Evolutionary conservation across 2,329 filamentous ascomycete species (phyloP), one percentile per base, ranked within the genome.

Genomic region (Ophiognomonia clavigignenti-juglandacearum): DNA sequence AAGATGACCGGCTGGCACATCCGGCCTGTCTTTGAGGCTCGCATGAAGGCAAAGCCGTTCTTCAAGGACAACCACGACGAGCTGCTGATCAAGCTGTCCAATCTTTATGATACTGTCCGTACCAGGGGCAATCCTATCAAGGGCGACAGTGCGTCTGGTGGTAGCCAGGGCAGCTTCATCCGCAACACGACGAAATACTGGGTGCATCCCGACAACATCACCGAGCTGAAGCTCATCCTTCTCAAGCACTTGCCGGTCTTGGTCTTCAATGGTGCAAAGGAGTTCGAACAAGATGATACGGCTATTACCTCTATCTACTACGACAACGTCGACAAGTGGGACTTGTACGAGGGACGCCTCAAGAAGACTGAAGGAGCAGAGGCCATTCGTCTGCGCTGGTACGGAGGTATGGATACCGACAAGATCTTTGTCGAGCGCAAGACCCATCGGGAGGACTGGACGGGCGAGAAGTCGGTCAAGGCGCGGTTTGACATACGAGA

Each of bases 301-400:
- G 93, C 93, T 53, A 98, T 98, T 60, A 95, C 93, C 0, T 98
- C 93, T 39, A 96, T 98, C 58, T 98, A 98, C 73, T 98, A 89
- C 64, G 93, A 98, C 64, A 98, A 97, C 64, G 82, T 90, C 0
- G 82, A 95, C 4, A 95, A 80, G 20, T 98, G 91, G 86, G 90
- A 96, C 53, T 72, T 98, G 43, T 98, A 98, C 65, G 82, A 89
- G 64, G 93, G 93, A 13, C 88, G 93, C 42, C 70, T 98, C 59
- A 96, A 96, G 74, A 98, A 98, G 78, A 95, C 90, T 0, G 93
- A 98, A 66, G 93, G 93, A 40, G 93, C 93, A 3, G 93, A 98
- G 69, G 93, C 93, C 6, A 95, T 97, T 57, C 89, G 93, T 61
- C 75, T 98, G 51, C 82, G 93, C 56, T 98, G 93, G 93, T 98